Evolutionary conservation across 225 moss, liverwort and hornwort species (phyloP).

Genomic region (Bryoerythrophyllum caledonicum): DNA sequence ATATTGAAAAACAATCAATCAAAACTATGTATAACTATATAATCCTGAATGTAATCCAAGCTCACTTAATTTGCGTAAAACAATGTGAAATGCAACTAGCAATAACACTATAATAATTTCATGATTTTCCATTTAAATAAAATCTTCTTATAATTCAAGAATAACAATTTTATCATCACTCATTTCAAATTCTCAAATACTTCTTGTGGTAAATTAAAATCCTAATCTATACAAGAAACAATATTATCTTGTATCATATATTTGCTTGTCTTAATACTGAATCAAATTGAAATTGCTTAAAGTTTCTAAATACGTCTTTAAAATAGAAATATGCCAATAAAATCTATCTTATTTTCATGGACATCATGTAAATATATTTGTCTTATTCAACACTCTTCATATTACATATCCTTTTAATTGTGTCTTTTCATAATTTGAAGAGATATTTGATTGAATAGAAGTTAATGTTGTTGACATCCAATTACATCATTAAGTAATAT

Average conservation of each 20-base stretch:
- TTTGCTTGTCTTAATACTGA: no score
- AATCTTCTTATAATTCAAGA: not conserved
- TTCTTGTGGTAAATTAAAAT: accelerated
- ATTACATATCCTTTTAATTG: not conserved
- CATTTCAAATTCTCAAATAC: no score
- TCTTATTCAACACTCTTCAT: no score
- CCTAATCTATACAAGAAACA: not conserved
- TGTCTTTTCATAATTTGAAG: not conserved
- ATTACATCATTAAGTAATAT: not conserved
- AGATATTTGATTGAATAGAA: not conserved
- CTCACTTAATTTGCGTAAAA: slow-evolving; percentile 16
- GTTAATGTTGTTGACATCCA: not conserved
- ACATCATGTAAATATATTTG: accelerated
- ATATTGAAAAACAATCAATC: accelerated
- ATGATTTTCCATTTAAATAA: not conserved
- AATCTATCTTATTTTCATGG: accelerated
- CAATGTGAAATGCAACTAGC: slow-evolving; percentile 27
- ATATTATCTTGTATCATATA: not conserved
- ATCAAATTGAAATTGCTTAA: not conserved
- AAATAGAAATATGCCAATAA: not conserved
- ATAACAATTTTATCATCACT: accelerated
- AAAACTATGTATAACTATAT: not conserved
- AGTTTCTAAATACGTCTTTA: not conserved
- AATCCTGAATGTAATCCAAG: not conserved
- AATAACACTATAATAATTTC: slow-evolving; percentile 27